Evolutionary conservation across 129 eudicot species (phyloP).

Genomic region (Centaurea solstitialis): DNA sequence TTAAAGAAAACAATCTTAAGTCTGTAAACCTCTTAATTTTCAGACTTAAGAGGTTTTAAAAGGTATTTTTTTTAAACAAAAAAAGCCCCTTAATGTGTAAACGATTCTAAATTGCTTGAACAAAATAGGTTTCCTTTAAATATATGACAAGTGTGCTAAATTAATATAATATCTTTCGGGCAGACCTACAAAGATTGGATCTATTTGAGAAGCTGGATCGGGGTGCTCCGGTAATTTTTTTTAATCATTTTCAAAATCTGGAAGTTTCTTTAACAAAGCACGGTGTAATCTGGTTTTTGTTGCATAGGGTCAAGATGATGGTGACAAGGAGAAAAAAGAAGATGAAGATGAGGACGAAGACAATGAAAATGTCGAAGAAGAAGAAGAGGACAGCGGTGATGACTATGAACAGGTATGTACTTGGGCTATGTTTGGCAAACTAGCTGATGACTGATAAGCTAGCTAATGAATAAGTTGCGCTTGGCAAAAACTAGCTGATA

Average conservation of each 20-base stretch:
- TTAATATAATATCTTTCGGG: constrained; percentile 12
- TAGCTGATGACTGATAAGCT: no score
- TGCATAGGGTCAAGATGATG: constrained; percentile 45
- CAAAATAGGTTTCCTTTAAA: neutral
- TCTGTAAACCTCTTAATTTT: no score
- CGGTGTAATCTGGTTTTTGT: neutral
- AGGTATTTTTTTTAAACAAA: no score
- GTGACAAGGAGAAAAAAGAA: constrained; percentile 55
- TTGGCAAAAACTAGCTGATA: no score
- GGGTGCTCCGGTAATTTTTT: constrained; percentile 40
- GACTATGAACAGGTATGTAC: constrained; percentile 60
- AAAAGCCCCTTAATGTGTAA: no score
- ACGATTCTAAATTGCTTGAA: no score
- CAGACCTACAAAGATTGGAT: constrained; percentile 65
- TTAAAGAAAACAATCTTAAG: no score
- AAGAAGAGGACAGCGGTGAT: constrained; percentile 62
- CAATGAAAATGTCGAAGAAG: constrained; percentile 48
- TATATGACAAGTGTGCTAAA: neutral
- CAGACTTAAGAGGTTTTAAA: no score
- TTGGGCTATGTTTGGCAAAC: no score
- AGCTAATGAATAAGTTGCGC: no score
- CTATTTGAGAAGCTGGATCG: constrained; percentile 71
- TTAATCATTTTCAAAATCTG: neutral
- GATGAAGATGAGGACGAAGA: constrained; percentile 71
- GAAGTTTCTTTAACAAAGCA: neutral